These are phyloP conservation scores for Saccharomyces mikatae DNA, from an alignment of 805 yeast species.

Conservation along the genomic window DNA sequence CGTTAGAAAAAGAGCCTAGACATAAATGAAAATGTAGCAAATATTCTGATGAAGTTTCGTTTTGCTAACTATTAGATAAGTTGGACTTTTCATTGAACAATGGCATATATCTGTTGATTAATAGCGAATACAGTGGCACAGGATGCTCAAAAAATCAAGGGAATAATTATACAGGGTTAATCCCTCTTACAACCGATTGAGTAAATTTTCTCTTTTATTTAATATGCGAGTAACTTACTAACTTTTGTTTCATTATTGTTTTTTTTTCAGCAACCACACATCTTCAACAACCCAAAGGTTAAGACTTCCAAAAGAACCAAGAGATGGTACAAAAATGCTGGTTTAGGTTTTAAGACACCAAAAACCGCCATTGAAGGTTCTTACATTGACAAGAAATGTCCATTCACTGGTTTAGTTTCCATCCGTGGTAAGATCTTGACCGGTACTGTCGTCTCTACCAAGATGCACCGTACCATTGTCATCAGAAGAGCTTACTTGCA, in stretches of 20 bases:
- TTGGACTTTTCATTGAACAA: no score
- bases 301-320: conserved; percentile 97
- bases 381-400: conserved; percentile 99
- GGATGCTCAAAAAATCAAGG: neutral
- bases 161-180: neutral
- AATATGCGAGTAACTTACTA: conserved; percentile 2
- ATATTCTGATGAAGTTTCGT: no score
- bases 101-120: neutral
- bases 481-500: conserved; percentile 99
- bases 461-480: conserved; percentile 99
- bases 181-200: neutral
- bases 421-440: conserved; percentile 99
- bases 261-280: conserved; percentile 93
- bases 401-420: conserved; percentile 93
- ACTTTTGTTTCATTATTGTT: conserved; percentile 1
- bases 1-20: neutral
- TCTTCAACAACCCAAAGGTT: conserved; percentile 99
- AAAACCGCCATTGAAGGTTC: conserved; percentile 95
- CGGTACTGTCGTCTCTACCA: conserved; percentile 99
- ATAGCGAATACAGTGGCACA: neutral
- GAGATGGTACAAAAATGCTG: conserved; percentile 99
- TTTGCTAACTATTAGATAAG: neutral
- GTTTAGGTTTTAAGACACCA: conserved; percentile 99
- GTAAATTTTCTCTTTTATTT: neutral
- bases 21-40: neutral